phyloP scores from a whole-genome alignment of 2,329 filamentous ascomycete genomes.

The Penicillium sp. region DNA sequence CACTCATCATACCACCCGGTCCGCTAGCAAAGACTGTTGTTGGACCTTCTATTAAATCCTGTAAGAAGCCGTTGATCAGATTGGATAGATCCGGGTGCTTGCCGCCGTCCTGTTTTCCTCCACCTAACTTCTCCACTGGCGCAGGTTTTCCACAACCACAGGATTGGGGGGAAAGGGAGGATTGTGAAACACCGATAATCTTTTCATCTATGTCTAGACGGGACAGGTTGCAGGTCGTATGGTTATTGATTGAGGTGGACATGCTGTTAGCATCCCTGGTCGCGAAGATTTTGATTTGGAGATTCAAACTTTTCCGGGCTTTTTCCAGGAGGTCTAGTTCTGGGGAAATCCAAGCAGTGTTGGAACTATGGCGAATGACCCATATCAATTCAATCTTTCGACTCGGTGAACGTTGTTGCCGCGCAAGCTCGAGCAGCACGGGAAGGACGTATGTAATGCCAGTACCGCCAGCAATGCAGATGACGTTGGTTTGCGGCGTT shows the following conservation, averaged over 20 bases:
- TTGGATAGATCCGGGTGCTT: slow-evolving; percentile 26
- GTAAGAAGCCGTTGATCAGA: slow-evolving; percentile 49
- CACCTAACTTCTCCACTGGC: not conserved
- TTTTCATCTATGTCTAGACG: not conserved
- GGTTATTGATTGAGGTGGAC: not conserved
- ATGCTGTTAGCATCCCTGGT: not conserved
- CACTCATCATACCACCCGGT: slow-evolving; percentile 60
- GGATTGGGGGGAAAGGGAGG: not conserved
- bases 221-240: not conserved
- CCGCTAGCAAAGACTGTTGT: slow-evolving; percentile 63
- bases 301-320: not conserved
- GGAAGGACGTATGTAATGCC: slow-evolving; percentile 61
- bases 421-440: slow-evolving; percentile 41
- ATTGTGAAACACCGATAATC: not conserved
- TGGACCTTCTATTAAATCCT: slow-evolving; percentile 46
- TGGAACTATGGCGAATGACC: slow-evolving; percentile 57
- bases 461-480: slow-evolving; percentile 59
- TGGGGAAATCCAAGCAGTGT: slow-evolving; percentile 59
- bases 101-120: not conserved
- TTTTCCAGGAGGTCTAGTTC: slow-evolving; percentile 51
- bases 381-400: slow-evolving; percentile 63
- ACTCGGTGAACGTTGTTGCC: slow-evolving; percentile 32
- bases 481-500: slow-evolving; percentile 46
- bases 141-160: not conserved
- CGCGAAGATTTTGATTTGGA: not conserved